Evolutionary conservation across 208 protist species (phyloP), one percentile per base, ranked within the genome.

Genomic region (Naegleria lovaniensis): DNA sequence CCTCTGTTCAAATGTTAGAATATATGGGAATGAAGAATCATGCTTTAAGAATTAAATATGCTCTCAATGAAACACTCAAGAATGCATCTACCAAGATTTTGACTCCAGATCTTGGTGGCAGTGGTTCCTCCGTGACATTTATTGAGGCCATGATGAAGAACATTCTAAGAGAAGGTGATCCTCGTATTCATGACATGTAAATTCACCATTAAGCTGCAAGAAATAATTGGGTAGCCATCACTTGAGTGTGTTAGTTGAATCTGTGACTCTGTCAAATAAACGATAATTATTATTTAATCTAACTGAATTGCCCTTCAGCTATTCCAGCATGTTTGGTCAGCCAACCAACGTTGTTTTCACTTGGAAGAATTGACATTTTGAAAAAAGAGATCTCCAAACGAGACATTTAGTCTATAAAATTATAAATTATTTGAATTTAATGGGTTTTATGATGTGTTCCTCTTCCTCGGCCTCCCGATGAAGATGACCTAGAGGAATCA

Each of bases 91-190:
- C 38, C 3, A 40, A 84, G 29, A 84, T 41, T 33, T 40, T 84
- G 29, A 84, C 76, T 84, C 76, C 76, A 38, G 76, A 84, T 84
- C 9, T 84, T 84, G 76, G 76, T 41, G 76, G 76, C 11, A 84
- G 11, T 41, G 76, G 33, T 41, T 41, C 38, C 2, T 41, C 76
- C 39, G 33, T 41, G 7, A 16, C 29, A 41, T 84, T 84, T 36
- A 40, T 84, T 41, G 38, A 33, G 15, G 76, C 76, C 11, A 33
- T 84, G 33, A 84, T 84, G 76, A 84, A 36, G 15, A 19, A 84
- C 29, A 84, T 84, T 19, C 55, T 13, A 67, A 4, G 22, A 67
- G 55, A 15, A 29, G 55, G 22, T 19, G 55, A 67, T 67, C 55
- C 55, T 67, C 55, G 55, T 29, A 67, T 67, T 67, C 11, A 67